Evolutionary conservation across 2,329 filamentous ascomycete species (phyloP).

Genomic region (Pyrenochaeta sp.): DNA sequence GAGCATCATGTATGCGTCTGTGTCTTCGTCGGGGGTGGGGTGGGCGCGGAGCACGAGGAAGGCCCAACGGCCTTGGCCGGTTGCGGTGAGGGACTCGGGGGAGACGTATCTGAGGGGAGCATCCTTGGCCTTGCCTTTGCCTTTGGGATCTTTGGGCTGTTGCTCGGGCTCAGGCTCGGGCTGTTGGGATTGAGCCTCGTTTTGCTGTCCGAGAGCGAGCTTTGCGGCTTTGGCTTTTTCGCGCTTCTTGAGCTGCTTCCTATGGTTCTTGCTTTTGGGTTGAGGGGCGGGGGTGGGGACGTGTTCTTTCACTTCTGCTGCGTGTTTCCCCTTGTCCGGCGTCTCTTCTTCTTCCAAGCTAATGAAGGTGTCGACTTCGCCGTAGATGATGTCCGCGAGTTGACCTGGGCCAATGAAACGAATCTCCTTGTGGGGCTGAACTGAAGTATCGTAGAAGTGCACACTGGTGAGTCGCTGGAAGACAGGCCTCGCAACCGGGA

Average conservation of each 20-base stretch:
- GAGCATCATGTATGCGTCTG: constrained; percentile 17
- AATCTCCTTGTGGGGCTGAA: constrained; percentile 23
- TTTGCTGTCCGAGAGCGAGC: constrained; percentile 1
- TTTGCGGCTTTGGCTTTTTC: constrained; percentile 1
- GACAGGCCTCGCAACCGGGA: constrained; percentile 14
- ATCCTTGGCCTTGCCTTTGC: too few relatives aligned
- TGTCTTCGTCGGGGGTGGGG: not conserved
- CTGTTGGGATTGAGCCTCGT: not conserved
- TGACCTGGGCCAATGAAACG: constrained; percentile 27
- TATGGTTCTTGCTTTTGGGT: too few relatives aligned
- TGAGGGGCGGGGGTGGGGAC: too few relatives aligned
- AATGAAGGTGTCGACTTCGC: constrained; percentile 31
- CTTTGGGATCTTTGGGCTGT: too few relatives aligned
- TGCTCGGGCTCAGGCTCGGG: not conserved
- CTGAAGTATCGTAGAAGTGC: constrained; percentile 28
- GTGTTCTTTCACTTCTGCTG: too few relatives aligned
- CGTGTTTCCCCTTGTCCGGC: constrained; percentile 1
- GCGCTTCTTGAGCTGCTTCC: not conserved
- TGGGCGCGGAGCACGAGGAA: constrained; percentile 21
- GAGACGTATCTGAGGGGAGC: constrained; percentile 4
- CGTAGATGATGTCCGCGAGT: constrained; percentile 19
- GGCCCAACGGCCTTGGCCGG: constrained; percentile 23
- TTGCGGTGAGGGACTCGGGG: constrained; percentile 5
- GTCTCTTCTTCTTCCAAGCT: constrained; percentile 1
- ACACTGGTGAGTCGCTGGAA: constrained; percentile 20